Conservation (phyloP, 1,284 basidiomycete species). For the Sporisorium exsertum region DNA sequence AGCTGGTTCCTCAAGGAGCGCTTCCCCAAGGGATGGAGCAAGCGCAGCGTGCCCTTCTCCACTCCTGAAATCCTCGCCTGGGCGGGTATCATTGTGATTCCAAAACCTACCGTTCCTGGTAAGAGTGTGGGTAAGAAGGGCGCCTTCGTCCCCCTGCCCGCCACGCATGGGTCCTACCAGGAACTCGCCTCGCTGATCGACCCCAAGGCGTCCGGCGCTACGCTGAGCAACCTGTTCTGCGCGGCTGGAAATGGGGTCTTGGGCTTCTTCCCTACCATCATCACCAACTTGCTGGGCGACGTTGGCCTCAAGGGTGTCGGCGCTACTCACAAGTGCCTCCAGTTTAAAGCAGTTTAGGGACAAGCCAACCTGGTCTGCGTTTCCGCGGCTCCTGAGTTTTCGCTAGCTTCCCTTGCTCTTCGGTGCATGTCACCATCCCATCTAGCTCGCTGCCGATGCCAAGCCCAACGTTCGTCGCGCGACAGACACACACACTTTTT, state of each 20-base stretch:
- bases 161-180: conserved; percentile 23
- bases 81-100: conserved; percentile 23
- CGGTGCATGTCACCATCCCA: too few species aligned
- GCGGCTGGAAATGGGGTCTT: conserved; percentile 29
- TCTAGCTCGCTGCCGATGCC: too few species aligned
- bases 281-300: conserved; percentile 26
- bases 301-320: conserved; percentile 25
- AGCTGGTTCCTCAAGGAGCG: conserved; percentile 38
- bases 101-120: conserved; percentile 35
- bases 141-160: conserved; percentile 30
- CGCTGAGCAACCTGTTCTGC: conserved; percentile 17
- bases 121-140: conserved; percentile 39
- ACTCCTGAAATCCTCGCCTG: conserved; percentile 38
- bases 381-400: too few species aligned
- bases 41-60: conserved; percentile 27
- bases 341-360: too few species aligned
- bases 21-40: conserved; percentile 36
- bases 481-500: too few species aligned
- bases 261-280: conserved; percentile 29
- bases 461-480: too few species aligned
- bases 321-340: conserved; percentile 4
- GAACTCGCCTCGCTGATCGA: conserved; percentile 25
- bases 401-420: too few species aligned
- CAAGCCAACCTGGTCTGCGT: too few species aligned
- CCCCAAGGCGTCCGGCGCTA: conserved; percentile 26